These are phyloP conservation scores for Euphorbia corollata DNA, from an alignment of 441 rosid species.

Conservation along the genomic window DNA sequence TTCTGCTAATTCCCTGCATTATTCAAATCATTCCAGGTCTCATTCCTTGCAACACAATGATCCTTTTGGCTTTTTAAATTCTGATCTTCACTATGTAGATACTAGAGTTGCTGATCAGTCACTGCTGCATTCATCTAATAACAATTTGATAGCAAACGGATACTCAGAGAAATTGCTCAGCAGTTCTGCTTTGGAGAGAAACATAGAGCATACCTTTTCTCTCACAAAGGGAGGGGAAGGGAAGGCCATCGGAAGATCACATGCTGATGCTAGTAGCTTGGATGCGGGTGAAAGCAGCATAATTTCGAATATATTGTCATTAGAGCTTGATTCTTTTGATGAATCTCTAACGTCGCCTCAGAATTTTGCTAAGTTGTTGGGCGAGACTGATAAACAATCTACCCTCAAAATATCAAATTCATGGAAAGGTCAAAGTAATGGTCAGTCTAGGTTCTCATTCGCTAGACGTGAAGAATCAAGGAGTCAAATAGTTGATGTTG, in stretches of 20 bases:
- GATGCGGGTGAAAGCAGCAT: slow-evolving; percentile 63
- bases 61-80: slow-evolving; percentile 29
- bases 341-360: slow-evolving; percentile 62
- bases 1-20: slow-evolving; percentile 37
- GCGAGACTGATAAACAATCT: slow-evolving; percentile 46
- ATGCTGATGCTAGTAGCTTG: slow-evolving; percentile 22
- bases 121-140: slow-evolving; percentile 25
- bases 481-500: slow-evolving; percentile 33
- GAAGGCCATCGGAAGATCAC: slow-evolving; percentile 29
- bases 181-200: slow-evolving; percentile 31
- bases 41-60: slow-evolving; percentile 42
- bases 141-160: slow-evolving; percentile 41
- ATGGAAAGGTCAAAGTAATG: slow-evolving; percentile 50
- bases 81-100: slow-evolving; percentile 31
- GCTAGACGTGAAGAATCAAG: slow-evolving; percentile 67
- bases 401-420: slow-evolving; percentile 41
- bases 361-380: slow-evolving; percentile 50
- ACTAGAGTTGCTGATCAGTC: slow-evolving; percentile 29
- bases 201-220: slow-evolving; percentile 29
- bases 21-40: slow-evolving; percentile 40
- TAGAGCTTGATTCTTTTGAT: slow-evolving; percentile 85
- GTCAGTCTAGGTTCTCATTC: slow-evolving; percentile 91
- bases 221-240: slow-evolving; percentile 40
- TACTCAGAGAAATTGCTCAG: slow-evolving; percentile 36
- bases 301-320: slow-evolving; percentile 65